phyloP scores from a whole-genome alignment of 1,139 yeast genomes.

The Suhomyces coccinellae region DNA sequence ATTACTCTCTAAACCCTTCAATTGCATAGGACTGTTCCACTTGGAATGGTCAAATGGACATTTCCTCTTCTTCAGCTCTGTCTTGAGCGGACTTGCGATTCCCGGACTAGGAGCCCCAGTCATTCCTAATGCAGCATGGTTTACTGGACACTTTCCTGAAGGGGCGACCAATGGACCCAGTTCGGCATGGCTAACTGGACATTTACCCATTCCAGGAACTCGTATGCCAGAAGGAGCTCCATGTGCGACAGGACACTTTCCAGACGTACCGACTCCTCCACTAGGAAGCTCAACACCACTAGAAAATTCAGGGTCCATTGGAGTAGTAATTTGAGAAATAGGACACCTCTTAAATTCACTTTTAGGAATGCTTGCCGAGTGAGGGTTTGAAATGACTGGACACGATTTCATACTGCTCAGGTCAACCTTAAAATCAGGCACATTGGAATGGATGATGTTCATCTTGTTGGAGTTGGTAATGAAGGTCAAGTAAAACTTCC shows the following conservation, averaged over 20 bases:
- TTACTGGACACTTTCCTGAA: conserved; percentile 8
- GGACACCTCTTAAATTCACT: conserved; percentile 29
- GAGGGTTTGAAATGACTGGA: conserved; percentile 15
- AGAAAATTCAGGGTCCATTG: conserved; percentile 19
- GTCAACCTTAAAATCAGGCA: conserved; percentile 28
- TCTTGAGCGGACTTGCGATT: neutral
- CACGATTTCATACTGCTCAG: conserved; percentile 14
- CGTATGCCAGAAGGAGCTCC: neutral
- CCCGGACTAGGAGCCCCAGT: neutral
- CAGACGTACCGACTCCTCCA: neutral
- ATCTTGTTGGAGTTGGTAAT: conserved; percentile 33
- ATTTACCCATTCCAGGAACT: neutral
- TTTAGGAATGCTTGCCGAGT: neutral
- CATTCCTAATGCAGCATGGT: neutral
- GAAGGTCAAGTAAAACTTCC: conserved; percentile 45
- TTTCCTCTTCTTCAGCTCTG: conserved; percentile 20
- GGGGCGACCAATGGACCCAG: neutral
- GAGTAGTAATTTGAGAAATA: conserved; percentile 31
- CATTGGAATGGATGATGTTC: conserved; percentile 33
- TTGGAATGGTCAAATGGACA: conserved; percentile 38
- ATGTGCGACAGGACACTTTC: conserved; percentile 23
- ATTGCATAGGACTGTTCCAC: conserved; percentile 16
- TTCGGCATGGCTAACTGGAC: conserved; percentile 2
- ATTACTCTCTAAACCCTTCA: conserved; percentile 30
- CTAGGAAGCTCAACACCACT: conserved; percentile 4